phyloP scores from a whole-genome alignment of 148 eudicot genomes.

The Dianthus caryophyllus region DNA sequence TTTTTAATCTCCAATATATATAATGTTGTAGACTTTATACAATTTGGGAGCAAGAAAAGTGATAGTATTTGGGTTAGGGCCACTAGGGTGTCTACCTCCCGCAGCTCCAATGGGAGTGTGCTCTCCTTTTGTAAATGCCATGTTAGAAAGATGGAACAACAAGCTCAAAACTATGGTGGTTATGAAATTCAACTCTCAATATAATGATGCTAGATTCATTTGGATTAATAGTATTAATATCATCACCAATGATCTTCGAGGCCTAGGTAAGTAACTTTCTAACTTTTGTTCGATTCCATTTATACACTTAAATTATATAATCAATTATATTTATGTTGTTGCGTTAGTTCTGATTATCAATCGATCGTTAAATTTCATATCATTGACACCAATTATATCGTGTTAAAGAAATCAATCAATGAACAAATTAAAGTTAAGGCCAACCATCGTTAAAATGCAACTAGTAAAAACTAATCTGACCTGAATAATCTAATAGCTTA shows the following conservation, averaged over 20 bases:
- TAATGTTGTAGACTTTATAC: conserved; percentile 35
- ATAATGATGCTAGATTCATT: conserved; percentile 33
- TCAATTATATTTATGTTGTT: no score
- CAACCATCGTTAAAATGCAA: no score
- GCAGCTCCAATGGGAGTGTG: conserved; percentile 24
- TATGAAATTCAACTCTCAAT: conserved; percentile 27
- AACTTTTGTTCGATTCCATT: neutral
- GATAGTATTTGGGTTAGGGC: conserved; percentile 38
- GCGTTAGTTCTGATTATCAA: neutral
- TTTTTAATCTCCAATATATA: no score
- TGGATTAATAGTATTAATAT: conserved; percentile 34
- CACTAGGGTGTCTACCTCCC: conserved; percentile 43
- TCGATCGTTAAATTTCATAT: neutral
- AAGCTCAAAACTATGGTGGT: conserved; percentile 31
- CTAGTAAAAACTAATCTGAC: no score
- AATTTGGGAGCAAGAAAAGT: conserved; percentile 48
- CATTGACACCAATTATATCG: no score
- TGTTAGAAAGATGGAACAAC: conserved; percentile 29
- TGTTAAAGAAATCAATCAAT: no score
- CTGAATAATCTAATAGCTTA: no score
- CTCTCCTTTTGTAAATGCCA: conserved; percentile 18
- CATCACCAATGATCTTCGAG: conserved; percentile 17
- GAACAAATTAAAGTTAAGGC: no score
- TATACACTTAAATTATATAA: no score
- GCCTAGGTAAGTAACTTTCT: conserved; percentile 21